A percentile compares a stretch with the other conserved stretches of the same genome.
These are phyloP conservation scores for Lenwebbia sp. DNA, from an alignment of 345 rosid species.

Conservation along the genomic window DNA sequence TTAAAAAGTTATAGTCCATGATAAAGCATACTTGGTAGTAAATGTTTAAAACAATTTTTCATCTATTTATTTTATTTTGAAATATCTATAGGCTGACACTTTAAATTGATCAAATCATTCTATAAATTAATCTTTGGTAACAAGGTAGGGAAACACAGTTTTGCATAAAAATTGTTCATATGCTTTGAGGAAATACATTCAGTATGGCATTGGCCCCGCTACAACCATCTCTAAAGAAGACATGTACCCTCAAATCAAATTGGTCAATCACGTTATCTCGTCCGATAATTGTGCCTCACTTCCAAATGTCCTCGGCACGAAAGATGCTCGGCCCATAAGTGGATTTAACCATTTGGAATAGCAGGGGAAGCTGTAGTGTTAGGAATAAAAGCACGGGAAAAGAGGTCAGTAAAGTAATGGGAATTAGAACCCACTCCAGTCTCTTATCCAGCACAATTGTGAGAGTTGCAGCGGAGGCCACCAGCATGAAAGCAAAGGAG, in stretches of 20 bases:
- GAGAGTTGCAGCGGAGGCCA: background rate
- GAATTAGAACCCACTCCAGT: background rate
- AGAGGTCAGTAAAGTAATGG: background rate
- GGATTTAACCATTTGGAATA: background rate
- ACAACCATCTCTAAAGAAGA: background rate
- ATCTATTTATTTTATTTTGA: background rate
- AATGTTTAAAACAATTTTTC: background rate
- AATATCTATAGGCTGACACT: background rate
- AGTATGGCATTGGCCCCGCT: background rate
- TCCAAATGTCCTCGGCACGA: background rate
- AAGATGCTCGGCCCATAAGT: background rate
- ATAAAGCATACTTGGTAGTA: background rate
- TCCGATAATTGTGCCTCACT: background rate
- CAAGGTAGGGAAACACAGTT: background rate
- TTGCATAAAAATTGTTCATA: background rate
- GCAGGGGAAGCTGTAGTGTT: background rate
- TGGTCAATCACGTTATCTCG: rapidly evolving
- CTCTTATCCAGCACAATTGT: background rate
- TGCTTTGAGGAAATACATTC: background rate
- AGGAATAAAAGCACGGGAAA: background rate
- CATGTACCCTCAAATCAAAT: background rate
- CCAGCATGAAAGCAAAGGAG: background rate
- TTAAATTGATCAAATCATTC: background rate
- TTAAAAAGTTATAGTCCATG: background rate
- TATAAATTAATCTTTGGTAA: background rate